These are phyloP conservation scores for Mortierella sp. DNA, from an alignment of 371 early-diverging fungal genomes.

Conservation along the genomic window DNA sequence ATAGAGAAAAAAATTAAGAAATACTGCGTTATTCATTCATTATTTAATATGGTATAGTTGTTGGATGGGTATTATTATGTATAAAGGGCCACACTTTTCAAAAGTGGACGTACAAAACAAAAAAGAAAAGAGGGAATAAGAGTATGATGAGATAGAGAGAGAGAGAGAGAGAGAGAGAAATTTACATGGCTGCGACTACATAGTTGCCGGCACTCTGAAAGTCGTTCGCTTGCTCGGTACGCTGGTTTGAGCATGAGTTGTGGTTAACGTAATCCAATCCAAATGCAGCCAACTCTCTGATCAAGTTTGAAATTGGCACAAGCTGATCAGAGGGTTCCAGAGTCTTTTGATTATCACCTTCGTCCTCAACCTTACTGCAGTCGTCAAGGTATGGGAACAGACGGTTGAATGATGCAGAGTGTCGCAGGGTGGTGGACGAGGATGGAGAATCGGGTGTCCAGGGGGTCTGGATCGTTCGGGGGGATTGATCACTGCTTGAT, in stretches of 20 bases:
- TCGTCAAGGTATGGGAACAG: not conserved
- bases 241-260: slow-evolving; percentile 7
- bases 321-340: not conserved
- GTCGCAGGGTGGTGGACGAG: slow-evolving; percentile 19
- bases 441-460: slow-evolving; percentile 32
- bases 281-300: slow-evolving; percentile 8
- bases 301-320: slow-evolving; percentile 17
- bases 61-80: slow-evolving; percentile 1
- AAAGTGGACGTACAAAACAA: not conserved
- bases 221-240: not conserved
- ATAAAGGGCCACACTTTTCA: not conserved
- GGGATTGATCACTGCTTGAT: slow-evolving; percentile 10
- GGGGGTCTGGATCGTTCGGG: slow-evolving; percentile 15
- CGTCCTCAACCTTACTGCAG: not conserved
- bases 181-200: slow-evolving; percentile 24
- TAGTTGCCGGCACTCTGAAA: slow-evolving; percentile 7
- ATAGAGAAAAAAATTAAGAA: not conserved
- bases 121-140: not conserved
- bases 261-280: slow-evolving; percentile 23
- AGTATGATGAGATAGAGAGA: not conserved
- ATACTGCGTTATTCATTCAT: not conserved
- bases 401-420: slow-evolving; percentile 20
- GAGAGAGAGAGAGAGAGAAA: not conserved
- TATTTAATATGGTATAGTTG: not conserved
- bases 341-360: slow-evolving; percentile 4